These are phyloP conservation scores for Protoeuglena noctilucae DNA, from an alignment of 139 green algal genomes.

Conservation along the genomic window DNA sequence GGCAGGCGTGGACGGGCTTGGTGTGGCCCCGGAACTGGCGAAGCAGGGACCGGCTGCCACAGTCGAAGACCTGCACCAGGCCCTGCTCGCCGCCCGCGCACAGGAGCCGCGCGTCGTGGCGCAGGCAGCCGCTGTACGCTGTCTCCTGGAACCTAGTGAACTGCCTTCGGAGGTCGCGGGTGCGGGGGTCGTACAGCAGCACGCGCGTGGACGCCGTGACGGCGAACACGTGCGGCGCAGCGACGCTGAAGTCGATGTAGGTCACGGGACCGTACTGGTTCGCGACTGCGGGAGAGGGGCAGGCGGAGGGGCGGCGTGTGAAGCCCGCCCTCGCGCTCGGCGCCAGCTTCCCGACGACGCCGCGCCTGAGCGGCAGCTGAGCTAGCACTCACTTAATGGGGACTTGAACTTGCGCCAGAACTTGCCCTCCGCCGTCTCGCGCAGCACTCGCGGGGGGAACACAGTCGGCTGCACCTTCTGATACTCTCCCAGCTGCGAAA, in stretches of 20 bases:
- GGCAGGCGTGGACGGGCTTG: conserved; percentile 40
- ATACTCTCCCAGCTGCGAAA: conserved; percentile 45
- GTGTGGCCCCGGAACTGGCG: conserved; percentile 73
- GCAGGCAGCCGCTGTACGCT: conserved; percentile 45
- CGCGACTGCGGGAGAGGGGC: background rate
- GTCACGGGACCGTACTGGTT: conserved; percentile 56
- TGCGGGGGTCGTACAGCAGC: conserved; percentile 44
- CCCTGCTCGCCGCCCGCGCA: conserved; percentile 66
- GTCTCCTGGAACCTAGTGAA: conserved; percentile 74
- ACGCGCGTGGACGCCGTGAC: conserved; percentile 67
- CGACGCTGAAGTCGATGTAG: conserved; percentile 56
- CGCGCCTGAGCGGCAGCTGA: conserved; percentile 10
- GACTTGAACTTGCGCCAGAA: conserved; percentile 61
- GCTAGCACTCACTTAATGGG: conserved; percentile 43
- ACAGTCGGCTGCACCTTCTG: conserved; percentile 41
- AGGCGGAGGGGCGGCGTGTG: background rate
- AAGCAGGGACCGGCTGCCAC: conserved; percentile 49
- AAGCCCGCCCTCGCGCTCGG: background rate
- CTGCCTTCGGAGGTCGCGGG: conserved; percentile 22
- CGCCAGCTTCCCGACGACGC: background rate
- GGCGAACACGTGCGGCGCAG: conserved; percentile 57
- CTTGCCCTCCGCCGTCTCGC: conserved; percentile 65
- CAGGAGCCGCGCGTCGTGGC: conserved; percentile 64
- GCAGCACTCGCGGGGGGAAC: conserved; percentile 34
- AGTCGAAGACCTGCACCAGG: conserved; percentile 81